phyloP scores from a whole-genome alignment of 192 early-diverging fungal genomes.

The Coemansia sp. region DNA sequence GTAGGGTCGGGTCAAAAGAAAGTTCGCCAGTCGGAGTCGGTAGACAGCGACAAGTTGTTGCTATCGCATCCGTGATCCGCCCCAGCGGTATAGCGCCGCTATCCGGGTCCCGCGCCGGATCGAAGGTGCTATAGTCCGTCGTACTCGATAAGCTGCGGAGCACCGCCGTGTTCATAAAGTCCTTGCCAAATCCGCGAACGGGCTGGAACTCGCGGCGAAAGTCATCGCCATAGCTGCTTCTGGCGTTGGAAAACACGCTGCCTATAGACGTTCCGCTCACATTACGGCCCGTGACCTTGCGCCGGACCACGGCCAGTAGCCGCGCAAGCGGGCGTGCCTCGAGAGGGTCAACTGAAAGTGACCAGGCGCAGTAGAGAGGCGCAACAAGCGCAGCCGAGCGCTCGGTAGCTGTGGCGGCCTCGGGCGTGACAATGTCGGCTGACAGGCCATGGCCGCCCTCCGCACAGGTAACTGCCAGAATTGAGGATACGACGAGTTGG shows the following conservation, averaged over 20 bases:
- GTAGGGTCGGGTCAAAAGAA: constrained; percentile 23
- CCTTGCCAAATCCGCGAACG: constrained; percentile 36
- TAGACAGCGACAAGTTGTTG: constrained; percentile 12
- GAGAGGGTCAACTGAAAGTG: constrained; percentile 37
- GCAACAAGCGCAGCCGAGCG: constrained; percentile 20
- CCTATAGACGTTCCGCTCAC: no score
- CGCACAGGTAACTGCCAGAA: constrained; percentile 7
- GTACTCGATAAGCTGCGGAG: constrained; percentile 16
- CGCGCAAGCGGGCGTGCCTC: constrained; percentile 24
- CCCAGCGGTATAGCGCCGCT: constrained; percentile 7
- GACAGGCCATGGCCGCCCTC: constrained; percentile 4
- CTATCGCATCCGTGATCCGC: constrained; percentile 10
- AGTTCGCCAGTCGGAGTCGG: constrained; percentile 32
- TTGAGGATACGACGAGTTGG: constrained; percentile 52
- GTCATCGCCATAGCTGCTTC: not conserved
- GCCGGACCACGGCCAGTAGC: constrained; percentile 2
- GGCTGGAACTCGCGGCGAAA: constrained; percentile 4
- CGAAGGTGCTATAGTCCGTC: not conserved
- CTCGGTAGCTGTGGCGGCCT: constrained; percentile 10
- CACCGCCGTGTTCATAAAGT: constrained; percentile 38
- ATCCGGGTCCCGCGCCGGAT: constrained; percentile 11
- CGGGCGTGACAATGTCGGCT: constrained; percentile 37
- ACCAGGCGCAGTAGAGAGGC: constrained; percentile 33
- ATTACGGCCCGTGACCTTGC: not conserved
- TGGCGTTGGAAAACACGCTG: no score